Conservation (phyloP, 345 rosid species). For the Eucalyptus sp. region DNA sequence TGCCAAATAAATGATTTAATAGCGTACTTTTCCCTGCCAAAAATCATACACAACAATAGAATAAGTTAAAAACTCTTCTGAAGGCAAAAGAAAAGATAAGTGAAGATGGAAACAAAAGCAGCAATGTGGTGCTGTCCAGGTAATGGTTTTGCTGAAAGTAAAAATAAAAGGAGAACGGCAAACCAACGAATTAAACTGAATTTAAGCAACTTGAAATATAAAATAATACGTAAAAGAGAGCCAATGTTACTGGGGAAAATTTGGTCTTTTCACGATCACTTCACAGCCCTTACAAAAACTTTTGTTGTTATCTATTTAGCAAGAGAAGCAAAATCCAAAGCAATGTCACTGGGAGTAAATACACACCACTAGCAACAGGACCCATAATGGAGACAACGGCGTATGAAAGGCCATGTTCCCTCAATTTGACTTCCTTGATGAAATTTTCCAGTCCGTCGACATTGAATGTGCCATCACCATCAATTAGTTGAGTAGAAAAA, state of each 20-base stretch:
- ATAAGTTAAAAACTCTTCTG: neutral
- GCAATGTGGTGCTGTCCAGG: neutral
- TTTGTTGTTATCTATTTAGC: neutral
- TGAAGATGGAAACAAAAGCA: neutral
- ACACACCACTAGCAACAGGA: conserved; percentile 92
- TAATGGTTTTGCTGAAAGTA: neutral
- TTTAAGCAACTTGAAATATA: neutral
- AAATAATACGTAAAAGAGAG: neutral
- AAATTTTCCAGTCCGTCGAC: conserved; percentile 55
- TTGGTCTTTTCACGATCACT: neutral
- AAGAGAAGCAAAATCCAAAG: neutral
- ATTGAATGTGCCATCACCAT: conserved; percentile 80
- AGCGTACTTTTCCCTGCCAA: conserved; percentile 87
- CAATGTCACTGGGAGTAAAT: neutral
- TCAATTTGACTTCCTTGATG: conserved; percentile 62
- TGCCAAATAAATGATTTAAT: conserved; percentile 67
- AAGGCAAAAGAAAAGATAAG: neutral
- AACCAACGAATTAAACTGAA: neutral
- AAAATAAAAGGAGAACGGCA: neutral
- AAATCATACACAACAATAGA: neutral
- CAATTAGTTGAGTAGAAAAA: conserved; percentile 87
- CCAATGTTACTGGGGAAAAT: neutral
- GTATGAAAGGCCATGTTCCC: conserved; percentile 81
- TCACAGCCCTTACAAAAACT: neutral
- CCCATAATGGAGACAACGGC: conserved; percentile 95